Percentiles rank a stretch among this genome's conserved stretches.
These are phyloP conservation scores for Helicocarpus griseus DNA, from an alignment of 2,329 filamentous ascomycete species.

Conservation along the genomic window DNA sequence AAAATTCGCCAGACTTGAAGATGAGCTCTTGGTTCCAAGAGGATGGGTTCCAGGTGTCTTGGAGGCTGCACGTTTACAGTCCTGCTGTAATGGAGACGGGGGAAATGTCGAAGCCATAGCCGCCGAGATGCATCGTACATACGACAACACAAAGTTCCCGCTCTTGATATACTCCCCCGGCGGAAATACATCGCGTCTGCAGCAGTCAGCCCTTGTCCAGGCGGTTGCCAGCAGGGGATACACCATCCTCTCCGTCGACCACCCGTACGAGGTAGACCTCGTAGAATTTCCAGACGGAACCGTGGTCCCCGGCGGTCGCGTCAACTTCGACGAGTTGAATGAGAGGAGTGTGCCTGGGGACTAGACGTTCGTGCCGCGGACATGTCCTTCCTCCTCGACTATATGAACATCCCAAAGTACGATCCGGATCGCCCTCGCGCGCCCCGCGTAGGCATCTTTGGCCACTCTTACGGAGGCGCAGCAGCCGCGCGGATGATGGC, in stretches of 20 bases:
- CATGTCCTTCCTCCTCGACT: slow-evolving; percentile 8
- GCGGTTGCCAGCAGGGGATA: slow-evolving; percentile 8
- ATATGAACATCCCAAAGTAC: slow-evolving; percentile 3
- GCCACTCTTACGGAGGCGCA: slow-evolving; percentile 30
- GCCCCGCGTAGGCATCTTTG: slow-evolving; percentile 17
- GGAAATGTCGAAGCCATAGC: neutral
- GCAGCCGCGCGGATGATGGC: slow-evolving; percentile 18
- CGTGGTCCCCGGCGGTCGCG: neutral
- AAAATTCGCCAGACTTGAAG: slow-evolving; percentile 3
- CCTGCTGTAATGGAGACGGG: slow-evolving; percentile 1
- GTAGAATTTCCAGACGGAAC: slow-evolving; percentile 17
- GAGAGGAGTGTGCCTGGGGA: neutral
- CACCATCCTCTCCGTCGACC: slow-evolving; percentile 13
- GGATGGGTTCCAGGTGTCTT: neutral
- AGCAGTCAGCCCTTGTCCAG: slow-evolving; percentile 7
- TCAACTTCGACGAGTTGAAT: slow-evolving; percentile 1
- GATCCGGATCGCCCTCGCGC: neutral
- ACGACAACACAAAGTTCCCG: neutral
- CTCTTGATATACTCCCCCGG: slow-evolving; percentile 8
- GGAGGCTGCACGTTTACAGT: neutral
- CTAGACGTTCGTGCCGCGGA: slow-evolving; percentile 12
- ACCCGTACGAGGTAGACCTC: slow-evolving; percentile 14
- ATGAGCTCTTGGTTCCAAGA: slow-evolving; percentile 1
- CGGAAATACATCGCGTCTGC: slow-evolving; percentile 4
- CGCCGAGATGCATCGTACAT: no score